A percentile compares a stretch with the other conserved stretches of the same genome.
Evolutionary conservation across 306 rosid genomes (phyloP).

Genomic region (Carpinus viminea): DNA sequence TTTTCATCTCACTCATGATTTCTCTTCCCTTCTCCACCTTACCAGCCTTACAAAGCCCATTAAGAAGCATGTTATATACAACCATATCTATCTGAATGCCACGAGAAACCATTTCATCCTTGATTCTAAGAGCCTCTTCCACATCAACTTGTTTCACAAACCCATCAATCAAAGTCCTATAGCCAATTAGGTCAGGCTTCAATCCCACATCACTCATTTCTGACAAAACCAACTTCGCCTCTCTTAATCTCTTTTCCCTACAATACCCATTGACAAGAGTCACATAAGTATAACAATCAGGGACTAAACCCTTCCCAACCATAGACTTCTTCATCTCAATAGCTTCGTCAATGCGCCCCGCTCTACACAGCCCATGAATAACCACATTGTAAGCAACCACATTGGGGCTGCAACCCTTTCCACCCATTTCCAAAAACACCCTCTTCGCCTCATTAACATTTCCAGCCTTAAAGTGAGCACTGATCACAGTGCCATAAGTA

Average conservation of each 20-base stretch:
- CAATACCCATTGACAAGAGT: constrained; percentile 41
- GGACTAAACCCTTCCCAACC: constrained; percentile 40
- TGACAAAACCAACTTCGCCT: constrained; percentile 37
- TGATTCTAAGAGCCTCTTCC: constrained; percentile 42
- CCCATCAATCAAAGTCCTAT: constrained; percentile 41
- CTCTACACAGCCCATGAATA: constrained; percentile 39
- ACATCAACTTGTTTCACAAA: constrained; percentile 30
- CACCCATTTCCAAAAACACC: constrained; percentile 46
- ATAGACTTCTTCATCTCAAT: constrained; percentile 28
- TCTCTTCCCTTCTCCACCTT: constrained; percentile 37
- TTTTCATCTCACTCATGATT: constrained; percentile 38
- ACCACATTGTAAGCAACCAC: constrained; percentile 32
- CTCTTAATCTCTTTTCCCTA: constrained; percentile 32
- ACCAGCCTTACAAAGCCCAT: constrained; percentile 43
- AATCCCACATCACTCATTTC: constrained; percentile 39
- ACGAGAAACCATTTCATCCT: constrained; percentile 34
- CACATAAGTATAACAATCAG: constrained; percentile 31
- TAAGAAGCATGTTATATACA: constrained; percentile 29
- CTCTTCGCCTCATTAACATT: constrained; percentile 36
- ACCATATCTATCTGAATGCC: constrained; percentile 21
- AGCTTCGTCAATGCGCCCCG: constrained; percentile 39
- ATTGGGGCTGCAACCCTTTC: constrained; percentile 41
- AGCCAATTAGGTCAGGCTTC: constrained; percentile 29
- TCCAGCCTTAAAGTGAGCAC: constrained; percentile 48
- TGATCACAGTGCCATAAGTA: constrained; percentile 43